Base-by-base conservation (phyloP, 169 alveolate genomes). In the Sarcocystis neurona region DNA sequence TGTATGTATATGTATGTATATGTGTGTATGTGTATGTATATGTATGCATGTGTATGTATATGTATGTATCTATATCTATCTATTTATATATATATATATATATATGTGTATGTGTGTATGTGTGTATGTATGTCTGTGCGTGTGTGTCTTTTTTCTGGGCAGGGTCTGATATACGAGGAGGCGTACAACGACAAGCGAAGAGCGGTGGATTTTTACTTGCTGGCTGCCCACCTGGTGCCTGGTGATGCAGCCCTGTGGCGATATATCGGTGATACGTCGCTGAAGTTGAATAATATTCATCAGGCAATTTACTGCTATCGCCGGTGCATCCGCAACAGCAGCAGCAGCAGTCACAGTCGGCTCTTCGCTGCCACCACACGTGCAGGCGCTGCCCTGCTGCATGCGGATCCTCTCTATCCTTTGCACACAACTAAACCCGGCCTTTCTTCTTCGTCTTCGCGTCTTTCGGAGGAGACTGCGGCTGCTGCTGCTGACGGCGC, bases 251-350 rank as follows among this genome's bases (percentile, higher is more conserved):
- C 18, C 80, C 88, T 87, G 30, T 87, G 91, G 91, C 27, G 60
- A 32, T 80, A 48, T 34, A 87, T 43, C 23, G 91, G 91, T n/a
- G 0, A 2, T 8, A 72, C 75, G 91, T 37, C 91, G 15, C 48
- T 47, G 23, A 53, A 75, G 53, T 75, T 87, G 63, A 41, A n/a
- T 8, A 48, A 70, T n/a, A 18, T 53, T 39, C 66, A 41, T n/a
- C 91, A 74, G 63, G 91, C 91, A 27, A n/a, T 75, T 5, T 87
- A 87, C 58, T 87, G 91, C 39, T 87, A 32, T 32, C 88, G 91
- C 27, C 39, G 90, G 60, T 86, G 85, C 39, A 87, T 58, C 47
- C 50, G 85, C 30, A 86, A 72, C 60, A 46, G 34, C 46, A 43
- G 47, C 47, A 47, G 20, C 30, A 53, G 63, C 63, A n/a, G n/a